phyloP scores from a whole-genome alignment of 768 basidiomycete species.

The Panaeolus papilionaceus region DNA sequence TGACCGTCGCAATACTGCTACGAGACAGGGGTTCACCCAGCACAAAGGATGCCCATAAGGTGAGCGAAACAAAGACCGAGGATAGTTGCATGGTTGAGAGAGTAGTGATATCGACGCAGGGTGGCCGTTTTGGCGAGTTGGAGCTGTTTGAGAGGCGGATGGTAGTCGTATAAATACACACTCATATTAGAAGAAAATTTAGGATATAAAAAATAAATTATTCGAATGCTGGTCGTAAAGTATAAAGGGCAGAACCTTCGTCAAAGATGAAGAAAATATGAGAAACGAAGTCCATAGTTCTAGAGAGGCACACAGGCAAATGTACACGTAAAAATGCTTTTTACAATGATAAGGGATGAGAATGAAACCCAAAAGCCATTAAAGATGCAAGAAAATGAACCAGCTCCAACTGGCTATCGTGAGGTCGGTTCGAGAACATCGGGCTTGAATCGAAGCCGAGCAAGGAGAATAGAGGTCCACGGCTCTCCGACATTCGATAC shows the following conservation, averaged over 20 bases:
- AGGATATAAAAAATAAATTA: not conserved
- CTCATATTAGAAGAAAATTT: not conserved
- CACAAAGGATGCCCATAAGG: slow-evolving; percentile 6
- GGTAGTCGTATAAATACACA: slow-evolving; percentile 1
- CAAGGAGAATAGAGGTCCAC: slow-evolving; percentile 68
- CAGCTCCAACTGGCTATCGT: slow-evolving; percentile 20
- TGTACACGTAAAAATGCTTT: not conserved
- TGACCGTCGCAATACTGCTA: not conserved
- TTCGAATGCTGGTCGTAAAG: not conserved
- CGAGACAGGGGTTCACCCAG: slow-evolving; percentile 9
- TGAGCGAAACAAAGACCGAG: slow-evolving; percentile 4
- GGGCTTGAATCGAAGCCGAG: slow-evolving; percentile 69
- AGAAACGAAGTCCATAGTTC: not conserved
- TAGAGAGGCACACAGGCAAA: not conserved
- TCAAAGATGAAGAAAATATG: not conserved
- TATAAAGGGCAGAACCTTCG: not conserved
- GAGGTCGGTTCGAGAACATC: slow-evolving; percentile 63
- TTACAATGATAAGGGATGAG: not conserved
- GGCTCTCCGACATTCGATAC: slow-evolving; percentile 51
- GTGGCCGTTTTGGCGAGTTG: not conserved
- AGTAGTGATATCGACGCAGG: not conserved
- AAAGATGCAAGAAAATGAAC: not conserved
- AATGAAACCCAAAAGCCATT: not conserved
- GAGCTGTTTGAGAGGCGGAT: not conserved
- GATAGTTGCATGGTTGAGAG: not conserved